A percentile compares a stretch with the other conserved stretches of the same genome.
phyloP scores from a whole-genome alignment of 345 rosid genomes.

The Brassica napus region Da-Ae NC_063436.1:34581501-34582000 shows the following conservation, averaged over 20 bases:
- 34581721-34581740: not conserved
- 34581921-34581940: not conserved
- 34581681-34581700: not conserved
- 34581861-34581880: not conserved
- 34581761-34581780: not conserved
- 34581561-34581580: constrained; percentile 53
- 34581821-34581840: not conserved
- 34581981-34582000: not conserved
- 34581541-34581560: constrained; percentile 48
- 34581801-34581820: not conserved
- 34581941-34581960: not conserved
- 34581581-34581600: constrained; percentile 56
- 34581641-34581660: not conserved
- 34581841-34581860: not conserved
- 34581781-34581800: not conserved
- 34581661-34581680: not conserved
- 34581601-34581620: constrained; percentile 64
- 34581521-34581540: constrained; percentile 51
- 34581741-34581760: not conserved
- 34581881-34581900: not conserved
- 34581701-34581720: not conserved
- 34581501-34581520: constrained; percentile 80
- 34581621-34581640: constrained; percentile 56
- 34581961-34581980: not conserved
- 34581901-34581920: not conserved